Evolutionary conservation across 306 rosid genomes (phyloP).

Genomic region (Trifolium subterraneum): DNA sequence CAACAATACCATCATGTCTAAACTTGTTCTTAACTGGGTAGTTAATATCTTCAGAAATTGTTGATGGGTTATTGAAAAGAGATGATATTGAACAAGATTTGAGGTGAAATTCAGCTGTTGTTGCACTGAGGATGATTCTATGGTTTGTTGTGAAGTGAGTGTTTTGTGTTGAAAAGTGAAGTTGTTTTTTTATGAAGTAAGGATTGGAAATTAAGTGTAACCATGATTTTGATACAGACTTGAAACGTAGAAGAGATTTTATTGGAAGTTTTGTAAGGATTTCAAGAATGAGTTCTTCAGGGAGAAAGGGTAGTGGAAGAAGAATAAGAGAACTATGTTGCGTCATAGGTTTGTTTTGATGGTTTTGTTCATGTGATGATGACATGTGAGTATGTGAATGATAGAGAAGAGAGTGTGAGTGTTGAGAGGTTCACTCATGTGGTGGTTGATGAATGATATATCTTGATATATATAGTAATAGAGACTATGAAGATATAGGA

Average conservation of each 20-base stretch:
- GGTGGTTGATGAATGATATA: conserved; percentile 8
- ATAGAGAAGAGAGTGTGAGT: conserved; percentile 10
- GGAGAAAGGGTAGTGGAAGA: conserved; percentile 41
- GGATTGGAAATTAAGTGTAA: conserved; percentile 45
- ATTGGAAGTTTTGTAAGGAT: conserved; percentile 57
- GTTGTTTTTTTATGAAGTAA: conserved; percentile 48
- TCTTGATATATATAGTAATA: not conserved
- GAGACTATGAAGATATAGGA: not conserved
- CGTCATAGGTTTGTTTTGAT: not conserved
- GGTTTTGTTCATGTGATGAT: conserved; percentile 11
- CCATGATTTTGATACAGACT: conserved; percentile 61
- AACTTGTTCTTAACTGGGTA: conserved; percentile 57
- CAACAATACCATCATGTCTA: conserved; percentile 56
- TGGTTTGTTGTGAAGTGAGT: conserved; percentile 41
- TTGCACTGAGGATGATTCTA: conserved; percentile 52
- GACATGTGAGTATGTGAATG: not conserved
- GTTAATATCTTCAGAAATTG: conserved; percentile 43
- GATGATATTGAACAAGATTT: conserved; percentile 49
- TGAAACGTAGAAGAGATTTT: conserved; percentile 47
- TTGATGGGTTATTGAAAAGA: conserved; percentile 38
- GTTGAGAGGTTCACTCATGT: not conserved
- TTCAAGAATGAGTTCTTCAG: conserved; percentile 51
- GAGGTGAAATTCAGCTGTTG: conserved; percentile 52
- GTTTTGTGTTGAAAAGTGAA: conserved; percentile 38
- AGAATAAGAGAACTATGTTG: not conserved